These are phyloP conservation scores for Picochlorum sp. DNA, from an alignment of 139 green algal genomes.

Conservation along the genomic window DNA sequence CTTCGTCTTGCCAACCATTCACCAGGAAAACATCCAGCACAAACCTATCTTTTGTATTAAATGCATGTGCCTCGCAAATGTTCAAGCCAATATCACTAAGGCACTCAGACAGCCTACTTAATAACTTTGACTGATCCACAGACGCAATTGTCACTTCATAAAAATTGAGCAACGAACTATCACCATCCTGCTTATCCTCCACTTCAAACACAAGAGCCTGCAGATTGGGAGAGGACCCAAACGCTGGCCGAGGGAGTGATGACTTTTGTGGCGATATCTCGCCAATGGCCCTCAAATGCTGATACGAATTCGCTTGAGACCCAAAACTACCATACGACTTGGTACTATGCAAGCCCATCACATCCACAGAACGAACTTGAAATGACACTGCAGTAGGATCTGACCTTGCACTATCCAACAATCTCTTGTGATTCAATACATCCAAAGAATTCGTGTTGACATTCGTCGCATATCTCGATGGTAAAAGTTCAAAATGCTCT, in stretches of 20 bases:
- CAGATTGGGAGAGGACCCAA: slow-evolving; percentile 82
- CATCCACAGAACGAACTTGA: slow-evolving; percentile 75
- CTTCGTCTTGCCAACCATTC: slow-evolving; percentile 57
- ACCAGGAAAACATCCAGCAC: slow-evolving; percentile 96
- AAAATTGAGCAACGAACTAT: slow-evolving; percentile 41
- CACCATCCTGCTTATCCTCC: slow-evolving; percentile 26
- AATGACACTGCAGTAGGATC: slow-evolving; percentile 76
- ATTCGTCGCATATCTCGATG: slow-evolving; percentile 80
- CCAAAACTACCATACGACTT: slow-evolving; percentile 31
- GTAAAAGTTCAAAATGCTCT: slow-evolving; percentile 73
- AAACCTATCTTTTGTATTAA: slow-evolving; percentile 92
- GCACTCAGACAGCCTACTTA: slow-evolving; percentile 75
- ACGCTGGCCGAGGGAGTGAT: slow-evolving; percentile 59
- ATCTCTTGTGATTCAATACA: slow-evolving; percentile 84
- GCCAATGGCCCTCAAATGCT: neutral
- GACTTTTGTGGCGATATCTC: slow-evolving; percentile 15
- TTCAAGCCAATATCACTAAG: slow-evolving; percentile 91
- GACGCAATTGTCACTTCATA: slow-evolving; percentile 88
- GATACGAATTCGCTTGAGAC: neutral
- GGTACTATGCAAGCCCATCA: slow-evolving; percentile 24
- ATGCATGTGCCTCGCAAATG: slow-evolving; percentile 96
- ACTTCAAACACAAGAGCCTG: slow-evolving; percentile 68
- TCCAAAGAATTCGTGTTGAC: slow-evolving; percentile 82
- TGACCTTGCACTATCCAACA: slow-evolving; percentile 74
- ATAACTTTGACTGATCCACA: slow-evolving; percentile 85